phyloP scores from a whole-genome alignment of 352 stramenopile species.

The Pythium folliculosum region DNA sequence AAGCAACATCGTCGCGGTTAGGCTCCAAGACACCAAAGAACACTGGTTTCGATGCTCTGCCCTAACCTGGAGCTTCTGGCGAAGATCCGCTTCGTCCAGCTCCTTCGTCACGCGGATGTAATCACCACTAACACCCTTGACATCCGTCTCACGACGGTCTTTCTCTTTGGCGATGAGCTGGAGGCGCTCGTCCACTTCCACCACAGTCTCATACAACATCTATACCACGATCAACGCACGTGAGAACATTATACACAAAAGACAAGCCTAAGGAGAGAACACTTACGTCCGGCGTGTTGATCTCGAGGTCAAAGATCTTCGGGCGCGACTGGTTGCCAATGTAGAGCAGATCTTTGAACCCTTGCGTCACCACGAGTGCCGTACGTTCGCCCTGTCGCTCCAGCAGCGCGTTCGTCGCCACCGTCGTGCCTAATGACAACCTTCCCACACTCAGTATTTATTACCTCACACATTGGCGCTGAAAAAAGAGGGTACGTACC shows the following conservation, averaged over 20 bases:
- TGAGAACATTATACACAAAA: background rate
- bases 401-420: constrained; percentile 99
- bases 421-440: constrained; percentile 88
- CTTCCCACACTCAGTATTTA: background rate
- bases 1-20: background rate
- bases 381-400: constrained; percentile 96
- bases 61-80: constrained; percentile 62
- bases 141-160: constrained; percentile 50
- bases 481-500: too few species aligned
- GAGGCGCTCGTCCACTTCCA: constrained; percentile 97
- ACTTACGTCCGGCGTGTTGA: constrained; percentile 83
- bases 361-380: constrained; percentile 94
- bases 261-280: background rate
- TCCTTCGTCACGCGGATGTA: constrained; percentile 83
- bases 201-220: constrained; percentile 96
- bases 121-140: constrained; percentile 88
- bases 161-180: constrained; percentile 86
- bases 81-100: constrained; percentile 81
- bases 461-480: too few species aligned
- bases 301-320: constrained; percentile 97
- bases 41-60: background rate
- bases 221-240: constrained; percentile 30
- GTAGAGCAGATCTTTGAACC: constrained; percentile 96
- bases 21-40: background rate
- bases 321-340: constrained; percentile 98